Evolutionary conservation across 2,329 filamentous ascomycete genomes (phyloP).

Genomic region (Aureobasidium uvarum): DNA sequence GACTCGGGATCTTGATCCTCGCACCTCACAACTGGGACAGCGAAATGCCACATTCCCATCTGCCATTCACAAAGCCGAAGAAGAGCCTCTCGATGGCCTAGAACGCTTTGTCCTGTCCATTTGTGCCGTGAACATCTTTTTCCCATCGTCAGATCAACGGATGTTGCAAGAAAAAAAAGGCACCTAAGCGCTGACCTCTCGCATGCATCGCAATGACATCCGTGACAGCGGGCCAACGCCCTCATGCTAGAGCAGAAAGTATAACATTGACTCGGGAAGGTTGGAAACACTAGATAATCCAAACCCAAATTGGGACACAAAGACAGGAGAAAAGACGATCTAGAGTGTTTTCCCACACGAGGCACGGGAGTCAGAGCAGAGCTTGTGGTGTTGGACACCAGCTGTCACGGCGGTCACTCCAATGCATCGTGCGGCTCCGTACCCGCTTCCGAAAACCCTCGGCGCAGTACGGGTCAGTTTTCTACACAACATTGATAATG

Average conservation of each 20-base stretch:
- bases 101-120: background rate
- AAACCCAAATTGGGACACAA: background rate
- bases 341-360: background rate
- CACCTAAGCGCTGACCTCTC: background rate
- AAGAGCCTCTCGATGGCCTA: background rate
- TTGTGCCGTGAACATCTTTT: background rate
- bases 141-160: background rate
- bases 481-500: background rate
- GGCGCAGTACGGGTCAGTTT: background rate
- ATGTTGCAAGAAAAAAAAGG: background rate
- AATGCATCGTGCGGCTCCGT: background rate
- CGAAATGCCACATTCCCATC: background rate
- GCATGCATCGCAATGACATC: constrained; percentile 1
- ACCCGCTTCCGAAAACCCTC: background rate
- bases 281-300: background rate
- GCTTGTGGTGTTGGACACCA: background rate
- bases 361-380: constrained; percentile 5
- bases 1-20: background rate
- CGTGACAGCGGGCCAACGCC: constrained; percentile 3
- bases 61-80: background rate
- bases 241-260: background rate
- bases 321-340: background rate
- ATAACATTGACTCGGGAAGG: background rate
- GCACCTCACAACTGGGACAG: background rate
- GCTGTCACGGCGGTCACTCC: background rate